Conservation (phyloP, 1,284 basidiomycete species). For the Peniophora sp. region DNA sequence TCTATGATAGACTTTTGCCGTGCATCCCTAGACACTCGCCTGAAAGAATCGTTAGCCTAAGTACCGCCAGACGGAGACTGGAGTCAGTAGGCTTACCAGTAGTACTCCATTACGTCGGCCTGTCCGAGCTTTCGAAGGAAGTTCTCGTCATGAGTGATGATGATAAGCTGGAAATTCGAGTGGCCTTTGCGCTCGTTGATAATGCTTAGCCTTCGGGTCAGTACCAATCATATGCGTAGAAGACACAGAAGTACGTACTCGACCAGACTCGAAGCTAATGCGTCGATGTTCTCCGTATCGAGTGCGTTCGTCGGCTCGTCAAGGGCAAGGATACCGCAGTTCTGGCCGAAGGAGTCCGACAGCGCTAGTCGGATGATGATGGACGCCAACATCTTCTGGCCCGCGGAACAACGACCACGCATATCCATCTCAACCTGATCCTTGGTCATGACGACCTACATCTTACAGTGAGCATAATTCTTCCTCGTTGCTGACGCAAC, state of each 20-base stretch:
- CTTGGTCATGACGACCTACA: slow-evolving; percentile 97
- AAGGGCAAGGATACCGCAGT: slow-evolving; percentile 94
- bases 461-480: slow-evolving; percentile 42
- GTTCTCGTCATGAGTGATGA: slow-evolving; percentile 95
- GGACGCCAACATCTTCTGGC: slow-evolving; percentile 98
- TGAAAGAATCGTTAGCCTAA: slow-evolving; percentile 15
- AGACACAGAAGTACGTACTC: slow-evolving; percentile 54
- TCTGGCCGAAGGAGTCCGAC: slow-evolving; percentile 95
- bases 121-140: slow-evolving; percentile 81
- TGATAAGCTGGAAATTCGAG: slow-evolving; percentile 93
- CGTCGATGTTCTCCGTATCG: slow-evolving; percentile 95
- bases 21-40: slow-evolving; percentile 51
- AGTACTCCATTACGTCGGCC: slow-evolving; percentile 85
- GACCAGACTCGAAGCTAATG: slow-evolving; percentile 83
- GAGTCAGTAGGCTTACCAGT: slow-evolving; percentile 53
- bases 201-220: slow-evolving; percentile 45
- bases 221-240: not conserved
- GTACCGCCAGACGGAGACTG: not conserved
- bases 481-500: slow-evolving; percentile 15
- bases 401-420: slow-evolving; percentile 96
- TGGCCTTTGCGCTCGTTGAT: slow-evolving; percentile 87
- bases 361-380: slow-evolving; percentile 98
- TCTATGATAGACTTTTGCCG: slow-evolving; percentile 71
- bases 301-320: slow-evolving; percentile 99
- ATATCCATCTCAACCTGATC: slow-evolving; percentile 99